These are phyloP conservation scores for Pisolithus marmoratus DNA, from an alignment of 768 basidiomycete genomes.

Conservation along the genomic window DNA sequence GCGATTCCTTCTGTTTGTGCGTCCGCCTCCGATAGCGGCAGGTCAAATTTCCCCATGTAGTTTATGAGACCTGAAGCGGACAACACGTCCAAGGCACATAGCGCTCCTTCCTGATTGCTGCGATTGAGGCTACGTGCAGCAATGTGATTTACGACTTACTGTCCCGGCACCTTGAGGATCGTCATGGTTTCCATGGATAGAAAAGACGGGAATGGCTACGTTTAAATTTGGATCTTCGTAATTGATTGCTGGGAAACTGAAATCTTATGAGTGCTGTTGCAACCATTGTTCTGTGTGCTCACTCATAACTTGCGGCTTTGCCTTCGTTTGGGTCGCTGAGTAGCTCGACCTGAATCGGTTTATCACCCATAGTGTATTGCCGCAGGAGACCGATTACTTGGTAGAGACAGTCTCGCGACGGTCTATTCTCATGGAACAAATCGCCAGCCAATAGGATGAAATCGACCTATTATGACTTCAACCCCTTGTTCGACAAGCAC, in stretches of 20 bases:
- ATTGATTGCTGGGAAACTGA: conserved; percentile 92
- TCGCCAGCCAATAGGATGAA: conserved; percentile 94
- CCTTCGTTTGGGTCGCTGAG: conserved; percentile 92
- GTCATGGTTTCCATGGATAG: conserved; percentile 98
- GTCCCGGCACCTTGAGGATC: conserved; percentile 96
- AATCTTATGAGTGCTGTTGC: not conserved
- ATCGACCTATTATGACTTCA: conserved; percentile 61
- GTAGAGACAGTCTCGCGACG: conserved; percentile 85
- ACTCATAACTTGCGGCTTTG: conserved; percentile 81
- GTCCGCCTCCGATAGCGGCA: conserved; percentile 65
- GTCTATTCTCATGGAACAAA: conserved; percentile 96
- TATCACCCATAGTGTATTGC: conserved; percentile 85
- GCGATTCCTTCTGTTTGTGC: conserved; percentile 71
- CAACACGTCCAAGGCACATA: conserved; percentile 92
- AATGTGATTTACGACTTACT: conserved; percentile 38
- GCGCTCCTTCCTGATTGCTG: conserved; percentile 75
- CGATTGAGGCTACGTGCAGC: not conserved
- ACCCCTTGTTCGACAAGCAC: too few relatives aligned
- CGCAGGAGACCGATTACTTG: conserved; percentile 84
- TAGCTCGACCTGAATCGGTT: conserved; percentile 85
- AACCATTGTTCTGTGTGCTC: conserved; percentile 22
- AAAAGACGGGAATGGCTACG: conserved; percentile 94
- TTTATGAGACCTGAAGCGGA: conserved; percentile 92
- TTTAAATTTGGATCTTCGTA: conserved; percentile 97
- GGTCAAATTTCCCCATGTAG: conserved; percentile 96